These are phyloP conservation scores for Arachis monticola DNA, from an alignment of 331 rosid genomes.

Conservation along the genomic window DNA sequence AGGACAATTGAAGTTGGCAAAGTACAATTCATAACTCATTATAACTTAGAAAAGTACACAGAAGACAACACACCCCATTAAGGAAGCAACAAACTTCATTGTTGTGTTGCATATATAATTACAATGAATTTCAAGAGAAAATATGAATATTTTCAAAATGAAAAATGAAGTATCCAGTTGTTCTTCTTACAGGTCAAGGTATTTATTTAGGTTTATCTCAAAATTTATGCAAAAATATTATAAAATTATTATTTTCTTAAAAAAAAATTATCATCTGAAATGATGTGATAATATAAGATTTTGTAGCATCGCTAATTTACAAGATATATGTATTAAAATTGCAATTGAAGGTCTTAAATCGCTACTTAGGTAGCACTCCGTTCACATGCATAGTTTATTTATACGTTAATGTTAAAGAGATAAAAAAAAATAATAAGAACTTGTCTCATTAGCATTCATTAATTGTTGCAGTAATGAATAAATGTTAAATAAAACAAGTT, in stretches of 20 bases:
- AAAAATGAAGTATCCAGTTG: neutral
- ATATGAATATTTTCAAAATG: constrained; percentile 1
- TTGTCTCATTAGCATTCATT: too few species aligned
- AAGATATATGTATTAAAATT: neutral
- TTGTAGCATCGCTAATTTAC: too few species aligned
- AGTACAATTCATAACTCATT: neutral
- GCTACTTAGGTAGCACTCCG: neutral
- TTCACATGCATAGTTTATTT: neutral
- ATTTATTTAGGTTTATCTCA: neutral
- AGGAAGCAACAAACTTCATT: neutral
- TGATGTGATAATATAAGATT: too few species aligned
- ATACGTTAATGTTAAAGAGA: too few species aligned
- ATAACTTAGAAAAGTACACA: neutral
- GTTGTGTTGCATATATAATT: neutral
- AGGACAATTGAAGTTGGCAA: neutral
- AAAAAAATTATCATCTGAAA: too few species aligned
- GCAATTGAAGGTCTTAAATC: constrained; percentile 2
- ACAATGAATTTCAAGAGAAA: neutral
- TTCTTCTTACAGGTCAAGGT: neutral
- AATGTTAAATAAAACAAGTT: too few species aligned
- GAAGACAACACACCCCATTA: neutral
- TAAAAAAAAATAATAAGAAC: too few species aligned
- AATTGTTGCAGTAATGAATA: too few species aligned
- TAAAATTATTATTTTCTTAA: too few species aligned
- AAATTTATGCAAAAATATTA: neutral